A percentile compares a stretch with the other conserved stretches of the same genome.
phyloP scores from a whole-genome alignment of 2,329 filamentous ascomycete genomes.

The Berkeleyomyces rouxiae region DNA sequence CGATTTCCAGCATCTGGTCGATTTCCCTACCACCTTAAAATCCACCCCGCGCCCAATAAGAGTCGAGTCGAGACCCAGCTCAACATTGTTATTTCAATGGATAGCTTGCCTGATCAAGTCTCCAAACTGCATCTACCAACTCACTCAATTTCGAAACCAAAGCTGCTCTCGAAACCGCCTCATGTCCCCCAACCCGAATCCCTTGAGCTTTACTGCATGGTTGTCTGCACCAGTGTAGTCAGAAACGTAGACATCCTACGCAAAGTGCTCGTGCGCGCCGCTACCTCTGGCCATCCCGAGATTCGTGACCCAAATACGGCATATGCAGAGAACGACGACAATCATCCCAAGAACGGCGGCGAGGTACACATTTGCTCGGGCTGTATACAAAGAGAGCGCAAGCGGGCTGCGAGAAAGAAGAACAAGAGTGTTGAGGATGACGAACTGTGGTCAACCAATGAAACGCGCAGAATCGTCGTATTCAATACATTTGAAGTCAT shows the following conservation, averaged over 20 bases:
- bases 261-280: constrained; percentile 47
- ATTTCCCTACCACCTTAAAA: constrained; percentile 11
- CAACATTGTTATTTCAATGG: constrained; percentile 65
- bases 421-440: constrained; percentile 86
- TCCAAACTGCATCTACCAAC: constrained; percentile 73
- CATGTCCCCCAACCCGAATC: constrained; percentile 53
- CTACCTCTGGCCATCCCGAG: constrained; percentile 23
- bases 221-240: constrained; percentile 91
- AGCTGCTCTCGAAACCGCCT: constrained; percentile 60
- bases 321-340: constrained; percentile 39
- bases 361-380: constrained; percentile 81
- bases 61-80: constrained; percentile 86
- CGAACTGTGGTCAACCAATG: constrained; percentile 66
- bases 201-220: constrained; percentile 59
- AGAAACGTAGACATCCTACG: constrained; percentile 48
- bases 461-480: constrained; percentile 67
- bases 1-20: not conserved
- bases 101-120: constrained; percentile 56
- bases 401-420: constrained; percentile 83
- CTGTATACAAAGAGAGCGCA: constrained; percentile 84
- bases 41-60: constrained; percentile 13
- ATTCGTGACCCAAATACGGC: constrained; percentile 18
- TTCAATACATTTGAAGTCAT: constrained; percentile 83
- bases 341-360: constrained; percentile 69
- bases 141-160: constrained; percentile 87